phyloP scores from a whole-genome alignment of 2,329 filamentous ascomycete genomes.

The Neodidymelliopsis sp. region DNA sequence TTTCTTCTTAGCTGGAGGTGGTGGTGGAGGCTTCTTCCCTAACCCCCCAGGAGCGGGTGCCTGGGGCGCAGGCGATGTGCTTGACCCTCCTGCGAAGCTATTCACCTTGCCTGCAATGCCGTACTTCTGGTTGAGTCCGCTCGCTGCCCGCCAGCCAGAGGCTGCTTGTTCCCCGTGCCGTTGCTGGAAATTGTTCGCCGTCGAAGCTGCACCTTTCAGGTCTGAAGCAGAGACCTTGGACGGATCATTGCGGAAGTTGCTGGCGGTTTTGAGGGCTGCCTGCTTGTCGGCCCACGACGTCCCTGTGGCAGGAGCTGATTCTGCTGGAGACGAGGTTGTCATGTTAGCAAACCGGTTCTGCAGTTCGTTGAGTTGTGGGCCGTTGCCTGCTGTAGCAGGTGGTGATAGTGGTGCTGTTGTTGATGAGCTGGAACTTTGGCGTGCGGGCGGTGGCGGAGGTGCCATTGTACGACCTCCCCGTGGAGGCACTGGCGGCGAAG shows the following conservation, averaged over 20 bases:
- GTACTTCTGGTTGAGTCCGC: conserved; percentile 68
- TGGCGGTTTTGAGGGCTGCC: conserved; percentile 67
- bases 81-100: conserved; percentile 42
- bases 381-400: conserved; percentile 27
- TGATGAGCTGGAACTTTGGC: conserved; percentile 35
- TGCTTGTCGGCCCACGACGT: conserved; percentile 70
- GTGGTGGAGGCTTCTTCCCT: conserved; percentile 65
- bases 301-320: conserved; percentile 53
- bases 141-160: conserved; percentile 65
- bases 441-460: conserved; percentile 39
- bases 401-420: conserved; percentile 29
- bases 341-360: conserved; percentile 68
- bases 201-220: conserved; percentile 64
- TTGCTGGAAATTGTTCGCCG: conserved; percentile 73
- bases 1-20: conserved; percentile 62
- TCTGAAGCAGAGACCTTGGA: conserved; percentile 68
- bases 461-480: conserved; percentile 45
- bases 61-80: conserved; percentile 30
- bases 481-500: conserved; percentile 42
- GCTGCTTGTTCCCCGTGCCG: conserved; percentile 73
- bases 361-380: conserved; percentile 67
- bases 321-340: conserved; percentile 44
- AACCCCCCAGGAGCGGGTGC: conserved; percentile 42
- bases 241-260: conserved; percentile 66
- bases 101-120: conserved; percentile 61